Conservation (phyloP, 2,329 filamentous ascomycete genomes). For the Akanthomyces dipterigenus region DNA sequence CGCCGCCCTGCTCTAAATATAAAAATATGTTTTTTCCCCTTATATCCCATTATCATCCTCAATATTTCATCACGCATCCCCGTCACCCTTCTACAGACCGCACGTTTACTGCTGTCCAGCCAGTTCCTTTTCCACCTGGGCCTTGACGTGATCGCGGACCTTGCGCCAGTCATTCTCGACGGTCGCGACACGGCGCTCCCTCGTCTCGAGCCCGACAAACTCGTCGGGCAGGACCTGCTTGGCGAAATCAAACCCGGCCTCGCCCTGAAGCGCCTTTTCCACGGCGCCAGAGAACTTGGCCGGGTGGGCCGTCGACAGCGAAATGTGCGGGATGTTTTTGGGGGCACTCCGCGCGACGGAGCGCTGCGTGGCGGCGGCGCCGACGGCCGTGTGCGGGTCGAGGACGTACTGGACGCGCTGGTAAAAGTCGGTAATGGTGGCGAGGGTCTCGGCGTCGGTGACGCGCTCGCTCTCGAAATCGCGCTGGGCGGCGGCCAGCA, state of each 20-base stretch:
- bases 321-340: slow-evolving; percentile 66
- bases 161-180: slow-evolving; percentile 67
- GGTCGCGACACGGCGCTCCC: slow-evolving; percentile 65
- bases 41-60: no score
- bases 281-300: slow-evolving; percentile 91
- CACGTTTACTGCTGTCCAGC: not conserved
- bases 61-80: no score
- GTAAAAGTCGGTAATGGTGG: slow-evolving; percentile 53
- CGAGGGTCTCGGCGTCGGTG: slow-evolving; percentile 59
- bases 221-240: slow-evolving; percentile 70
- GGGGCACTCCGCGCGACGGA: slow-evolving; percentile 51
- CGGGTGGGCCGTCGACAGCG: slow-evolving; percentile 88
- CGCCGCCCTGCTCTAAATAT: slow-evolving; percentile 3
- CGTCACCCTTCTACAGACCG: no score
- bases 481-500: slow-evolving; percentile 62
- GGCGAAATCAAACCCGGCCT: slow-evolving; percentile 69
- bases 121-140: slow-evolving; percentile 63
- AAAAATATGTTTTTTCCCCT: not conserved
- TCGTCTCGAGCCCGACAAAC: slow-evolving; percentile 71
- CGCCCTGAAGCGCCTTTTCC: slow-evolving; percentile 64
- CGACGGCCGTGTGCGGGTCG: slow-evolving; percentile 89
- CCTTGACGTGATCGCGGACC: slow-evolving; percentile 68
- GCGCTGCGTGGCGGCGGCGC: slow-evolving; percentile 67
- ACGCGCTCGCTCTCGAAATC: slow-evolving; percentile 78
- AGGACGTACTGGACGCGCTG: slow-evolving; percentile 67